Evolutionary conservation across 192 early-diverging fungal species (phyloP), one percentile per base, ranked within the genome.

Genomic region (Chytriomyces sp.): DNA sequence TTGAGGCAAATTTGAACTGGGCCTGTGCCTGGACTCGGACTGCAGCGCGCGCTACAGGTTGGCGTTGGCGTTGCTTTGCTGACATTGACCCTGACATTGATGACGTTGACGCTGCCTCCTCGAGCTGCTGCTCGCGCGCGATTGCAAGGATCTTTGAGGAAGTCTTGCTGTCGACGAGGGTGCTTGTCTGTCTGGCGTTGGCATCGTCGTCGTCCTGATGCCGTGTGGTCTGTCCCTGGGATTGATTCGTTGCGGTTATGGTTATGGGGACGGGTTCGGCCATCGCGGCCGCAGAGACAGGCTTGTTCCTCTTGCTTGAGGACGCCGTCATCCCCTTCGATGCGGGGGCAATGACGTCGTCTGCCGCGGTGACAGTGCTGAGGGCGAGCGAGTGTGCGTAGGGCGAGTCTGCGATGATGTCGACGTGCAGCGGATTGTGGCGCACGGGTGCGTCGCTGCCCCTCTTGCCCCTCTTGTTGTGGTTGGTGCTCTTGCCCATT

Each of bases 111-210:
- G 44, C 25, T n/a, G 52, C 89, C 4, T 96, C 77, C 76, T 98
- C 94, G 36, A 91, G 89, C 81, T 98, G 96, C 82, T 99, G 96
- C 74, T 93, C 86, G 74, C 87, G 84, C 36, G 93, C 94, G 67
- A 99, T 89, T 75, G 88, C 76, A 64, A 99, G 75, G 83, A 98
- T 94, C 68, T 93, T 93, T 78, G 86, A 86, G 10, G 95, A 96
- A 36, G 93, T 90, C 74, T 93, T 96, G 56, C 90, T 85, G 74
- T 98, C 96, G n/a, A 97, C 84, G 60, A 76, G 41, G 57, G n/a
- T 59, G n/a, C n/a, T n/a, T 37, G 60, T 37, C 32, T 49, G 44
- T 12, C 44, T 49, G 44, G 14, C 22, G 44, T 49, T 22, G 0
- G 26, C 3, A 26, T 14, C 57, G 28, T 33, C 26, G 31, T 63